Conservation (phyloP, 2,329 filamentous ascomycete genomes). For the Aspergillus chevalieri region DNA sequence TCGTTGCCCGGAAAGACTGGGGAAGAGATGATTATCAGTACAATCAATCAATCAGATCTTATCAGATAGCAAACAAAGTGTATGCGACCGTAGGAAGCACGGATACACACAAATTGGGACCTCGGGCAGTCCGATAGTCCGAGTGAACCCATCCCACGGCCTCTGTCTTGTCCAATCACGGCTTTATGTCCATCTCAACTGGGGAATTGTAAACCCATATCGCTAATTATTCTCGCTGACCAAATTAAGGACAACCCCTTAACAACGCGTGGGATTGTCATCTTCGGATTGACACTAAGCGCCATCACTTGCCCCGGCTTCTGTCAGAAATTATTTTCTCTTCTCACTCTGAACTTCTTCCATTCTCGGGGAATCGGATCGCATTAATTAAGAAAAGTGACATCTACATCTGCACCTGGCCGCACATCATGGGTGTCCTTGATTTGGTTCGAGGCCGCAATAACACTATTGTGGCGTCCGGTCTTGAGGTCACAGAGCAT, state of each 20-base stretch:
- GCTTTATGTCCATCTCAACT: not conserved
- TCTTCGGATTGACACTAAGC: not conserved
- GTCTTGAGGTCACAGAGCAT: not conserved
- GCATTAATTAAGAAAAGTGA: not conserved
- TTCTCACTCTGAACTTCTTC: not conserved
- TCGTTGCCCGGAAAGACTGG: too few relatives aligned
- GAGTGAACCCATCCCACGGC: not conserved
- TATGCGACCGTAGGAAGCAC: too few relatives aligned
- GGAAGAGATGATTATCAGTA: not conserved
- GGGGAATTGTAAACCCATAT: not conserved
- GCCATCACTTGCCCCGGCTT: not conserved
- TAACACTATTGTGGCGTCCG: not conserved
- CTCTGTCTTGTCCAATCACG: not conserved
- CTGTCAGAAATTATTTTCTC: not conserved
- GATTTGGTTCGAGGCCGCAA: conserved; percentile 5
- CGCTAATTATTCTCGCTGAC: not conserved
- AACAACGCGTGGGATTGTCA: not conserved
- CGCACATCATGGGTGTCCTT: conserved; percentile 4
- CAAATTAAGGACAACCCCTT: not conserved
- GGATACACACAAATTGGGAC: not conserved
- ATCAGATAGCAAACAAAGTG: not conserved
- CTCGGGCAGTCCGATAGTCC: not conserved
- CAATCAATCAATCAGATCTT: not conserved
- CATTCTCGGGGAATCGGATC: not conserved
- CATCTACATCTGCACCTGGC: not conserved